Evolutionary conservation across 2,329 filamentous ascomycete species (phyloP).

Genomic region (Fonsecaea multimorphosa): DNA sequence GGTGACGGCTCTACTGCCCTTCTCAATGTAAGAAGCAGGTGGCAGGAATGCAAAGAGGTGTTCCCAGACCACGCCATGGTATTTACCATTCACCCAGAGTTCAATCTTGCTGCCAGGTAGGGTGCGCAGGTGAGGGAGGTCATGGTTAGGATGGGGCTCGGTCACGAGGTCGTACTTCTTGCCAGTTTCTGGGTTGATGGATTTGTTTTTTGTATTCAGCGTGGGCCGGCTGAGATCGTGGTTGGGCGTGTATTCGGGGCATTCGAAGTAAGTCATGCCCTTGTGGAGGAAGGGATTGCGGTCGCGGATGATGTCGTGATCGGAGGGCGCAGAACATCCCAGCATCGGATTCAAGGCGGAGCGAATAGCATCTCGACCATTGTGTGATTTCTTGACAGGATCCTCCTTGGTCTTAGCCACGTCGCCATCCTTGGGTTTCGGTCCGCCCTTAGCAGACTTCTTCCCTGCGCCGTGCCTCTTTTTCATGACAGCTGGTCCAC

Average conservation of each 20-base stretch:
- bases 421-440: slow-evolving; percentile 36
- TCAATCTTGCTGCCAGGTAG: slow-evolving; percentile 85
- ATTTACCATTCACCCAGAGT: slow-evolving; percentile 88
- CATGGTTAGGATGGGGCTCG: slow-evolving; percentile 60
- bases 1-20: slow-evolving; percentile 68
- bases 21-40: slow-evolving; percentile 70
- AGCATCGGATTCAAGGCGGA: slow-evolving; percentile 20
- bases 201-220: slow-evolving; percentile 38
- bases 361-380: slow-evolving; percentile 29
- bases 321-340: slow-evolving; percentile 29
- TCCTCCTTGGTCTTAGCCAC: slow-evolving; percentile 29
- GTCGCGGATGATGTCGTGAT: slow-evolving; percentile 83
- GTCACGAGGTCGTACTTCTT: slow-evolving; percentile 38
- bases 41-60: slow-evolving; percentile 89
- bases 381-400: slow-evolving; percentile 21
- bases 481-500: slow-evolving; percentile 38
- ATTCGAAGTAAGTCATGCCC: slow-evolving; percentile 67
- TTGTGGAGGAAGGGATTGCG: slow-evolving; percentile 95
- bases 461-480: slow-evolving; percentile 35
- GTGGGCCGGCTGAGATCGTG: slow-evolving; percentile 82
- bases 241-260: slow-evolving; percentile 83
- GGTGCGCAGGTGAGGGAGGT: slow-evolving; percentile 81
- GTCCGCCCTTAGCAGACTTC: slow-evolving; percentile 33
- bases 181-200: slow-evolving; percentile 67
- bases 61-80: slow-evolving; percentile 86